A percentile compares a stretch with the other conserved stretches of the same genome.
Evolutionary conservation across 108 stramenopile genomes (phyloP).

Genomic region (Pseudonitzschia pungens): DNA sequence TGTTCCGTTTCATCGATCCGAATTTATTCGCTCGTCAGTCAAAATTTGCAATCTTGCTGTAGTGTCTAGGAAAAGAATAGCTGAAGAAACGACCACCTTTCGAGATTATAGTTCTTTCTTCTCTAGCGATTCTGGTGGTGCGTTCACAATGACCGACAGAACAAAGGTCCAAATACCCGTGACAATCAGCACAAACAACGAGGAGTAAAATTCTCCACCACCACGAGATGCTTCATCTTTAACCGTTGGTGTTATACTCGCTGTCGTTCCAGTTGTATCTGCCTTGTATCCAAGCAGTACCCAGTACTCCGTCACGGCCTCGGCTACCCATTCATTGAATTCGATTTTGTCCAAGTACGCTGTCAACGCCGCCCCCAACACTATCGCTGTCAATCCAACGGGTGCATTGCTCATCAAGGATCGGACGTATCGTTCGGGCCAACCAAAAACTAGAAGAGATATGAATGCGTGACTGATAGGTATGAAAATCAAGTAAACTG

Average conservation of each 20-base stretch:
- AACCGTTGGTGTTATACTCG: neutral
- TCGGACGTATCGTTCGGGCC: constrained; percentile 77
- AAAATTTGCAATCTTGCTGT: no score
- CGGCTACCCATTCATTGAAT: constrained; percentile 54
- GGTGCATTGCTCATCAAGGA: constrained; percentile 76
- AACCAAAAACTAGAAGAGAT: constrained; percentile 80
- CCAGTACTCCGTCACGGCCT: constrained; percentile 27
- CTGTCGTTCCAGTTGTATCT: neutral
- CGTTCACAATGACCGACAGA: constrained; percentile 68
- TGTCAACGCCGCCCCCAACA: constrained; percentile 64
- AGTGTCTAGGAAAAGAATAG: no score
- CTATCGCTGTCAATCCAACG: constrained; percentile 83
- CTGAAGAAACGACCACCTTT: neutral
- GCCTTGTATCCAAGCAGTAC: constrained; percentile 16
- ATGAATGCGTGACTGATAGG: constrained; percentile 70
- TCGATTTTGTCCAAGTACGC: constrained; percentile 68
- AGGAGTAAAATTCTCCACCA: constrained; percentile 77
- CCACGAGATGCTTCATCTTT: constrained; percentile 35
- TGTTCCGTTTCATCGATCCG: no score
- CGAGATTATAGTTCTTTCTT: constrained; percentile 47
- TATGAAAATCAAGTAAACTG: constrained; percentile 75
- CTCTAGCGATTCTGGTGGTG: constrained; percentile 42
- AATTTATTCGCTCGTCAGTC: no score
- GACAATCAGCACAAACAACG: constrained; percentile 70
- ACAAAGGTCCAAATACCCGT: constrained; percentile 83